These are phyloP conservation scores for Binderoboletus segoi DNA, from an alignment of 1,284 basidiomycete species.

Conservation along the genomic window DNA sequence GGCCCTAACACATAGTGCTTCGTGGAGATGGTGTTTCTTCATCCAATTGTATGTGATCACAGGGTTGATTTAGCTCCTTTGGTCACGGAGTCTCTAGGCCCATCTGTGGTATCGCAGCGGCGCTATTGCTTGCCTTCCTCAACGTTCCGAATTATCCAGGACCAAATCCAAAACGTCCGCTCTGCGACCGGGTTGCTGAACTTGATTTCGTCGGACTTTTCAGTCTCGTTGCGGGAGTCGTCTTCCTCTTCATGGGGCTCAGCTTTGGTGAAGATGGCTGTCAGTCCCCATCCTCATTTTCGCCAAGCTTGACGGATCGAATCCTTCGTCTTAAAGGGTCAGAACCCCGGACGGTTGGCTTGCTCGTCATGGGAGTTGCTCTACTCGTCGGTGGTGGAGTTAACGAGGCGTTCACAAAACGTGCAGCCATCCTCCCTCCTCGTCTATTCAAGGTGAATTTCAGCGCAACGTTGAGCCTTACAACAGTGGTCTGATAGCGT, in stretches of 20 bases:
- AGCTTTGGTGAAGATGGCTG: constrained; percentile 71
- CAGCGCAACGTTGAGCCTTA: not conserved
- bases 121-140: constrained; percentile 76
- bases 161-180: constrained; percentile 51
- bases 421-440: constrained; percentile 80
- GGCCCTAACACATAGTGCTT: constrained; percentile 69
- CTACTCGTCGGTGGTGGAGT: constrained; percentile 58
- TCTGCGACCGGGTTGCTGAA: constrained; percentile 61
- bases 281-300: constrained; percentile 35
- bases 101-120: constrained; percentile 71
- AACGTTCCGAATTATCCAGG: constrained; percentile 65
- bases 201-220: constrained; percentile 80
- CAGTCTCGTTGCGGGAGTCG: constrained; percentile 71
- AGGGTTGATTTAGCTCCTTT: not conserved
- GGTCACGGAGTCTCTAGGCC: constrained; percentile 46
- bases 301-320: not conserved
- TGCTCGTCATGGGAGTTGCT: constrained; percentile 65
- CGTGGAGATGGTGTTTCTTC: constrained; percentile 81
- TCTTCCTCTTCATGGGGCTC: constrained; percentile 84
- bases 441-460: constrained; percentile 68
- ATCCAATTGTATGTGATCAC: constrained; percentile 59
- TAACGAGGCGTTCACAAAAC: constrained; percentile 72
- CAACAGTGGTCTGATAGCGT: not conserved
- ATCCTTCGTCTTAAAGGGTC: constrained; percentile 30
- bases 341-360: constrained; percentile 61